Evolutionary conservation across 2,329 filamentous ascomycete genomes (phyloP), one percentile per base, ranked within the genome.

Genomic region (Colletotrichum tanaceti): DNA sequence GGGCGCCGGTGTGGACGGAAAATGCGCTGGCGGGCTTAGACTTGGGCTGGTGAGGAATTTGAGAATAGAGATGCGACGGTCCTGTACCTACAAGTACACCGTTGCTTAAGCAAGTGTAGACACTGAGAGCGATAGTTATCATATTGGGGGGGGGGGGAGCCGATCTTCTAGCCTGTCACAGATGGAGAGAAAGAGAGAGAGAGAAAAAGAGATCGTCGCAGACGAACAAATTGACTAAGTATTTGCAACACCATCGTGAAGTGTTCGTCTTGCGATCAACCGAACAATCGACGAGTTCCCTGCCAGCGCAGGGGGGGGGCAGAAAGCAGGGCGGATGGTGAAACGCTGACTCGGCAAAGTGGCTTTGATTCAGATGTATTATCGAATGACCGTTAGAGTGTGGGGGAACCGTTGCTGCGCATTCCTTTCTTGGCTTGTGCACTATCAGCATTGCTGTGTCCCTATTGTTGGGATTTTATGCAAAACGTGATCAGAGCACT

Each of bases 1-100:
- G 67, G 58, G 58, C 64, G 67, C 67, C 63, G 52, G 63, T 68
- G 63, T 70, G 67, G 67, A 69, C 66, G 62, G 22, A 38, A 53
- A 59, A 35, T 49, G 41, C 32, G 57, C n/a, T 22, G n/a, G 49
- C 35, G 28, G 55, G 39, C 55, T 57, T 57, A 41, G 41, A 20
- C 28, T 54, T 41, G 16, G 18, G 16, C 22, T 39, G 47, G 53
- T 64, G 60, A 61, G 65, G 59, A 28, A 58, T 52, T 68, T 66
- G 46, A 16, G 4, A 57, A 11, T 6, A 22, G 5, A 35, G 28
- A 57, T 28, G 10, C 20, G 13, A 43, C 11, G 13, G 4, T 10
- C 9, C 9, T 46, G 16, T 16, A 16, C 39, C 39, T 14, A 41
- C 39, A 2, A 32, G 2, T 10, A 32, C 28, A 32, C 28, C 9